Conservation (phyloP, 1,139 yeast genomes). For the Wickerhamiella pararugosa region DNA sequence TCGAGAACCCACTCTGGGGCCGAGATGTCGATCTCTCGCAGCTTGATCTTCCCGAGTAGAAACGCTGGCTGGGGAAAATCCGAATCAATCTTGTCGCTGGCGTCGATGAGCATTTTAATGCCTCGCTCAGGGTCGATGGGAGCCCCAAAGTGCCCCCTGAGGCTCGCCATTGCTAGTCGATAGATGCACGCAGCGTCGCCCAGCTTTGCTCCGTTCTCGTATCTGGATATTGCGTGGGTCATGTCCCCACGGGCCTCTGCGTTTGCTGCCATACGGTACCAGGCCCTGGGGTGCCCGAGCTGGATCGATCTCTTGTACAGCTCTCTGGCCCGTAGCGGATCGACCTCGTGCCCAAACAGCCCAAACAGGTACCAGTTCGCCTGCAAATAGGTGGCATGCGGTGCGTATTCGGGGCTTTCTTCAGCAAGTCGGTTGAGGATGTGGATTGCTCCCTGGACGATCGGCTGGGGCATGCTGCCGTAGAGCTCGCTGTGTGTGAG, state of each 20-base stretch:
- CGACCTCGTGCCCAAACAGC: slow-evolving; percentile 14
- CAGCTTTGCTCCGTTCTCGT: slow-evolving; percentile 22
- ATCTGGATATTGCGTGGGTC: slow-evolving; percentile 20
- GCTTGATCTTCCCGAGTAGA: slow-evolving; percentile 24
- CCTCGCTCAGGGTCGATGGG: slow-evolving; percentile 19
- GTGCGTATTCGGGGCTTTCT: neutral
- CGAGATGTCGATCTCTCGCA: slow-evolving; percentile 22
- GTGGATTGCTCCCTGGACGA: neutral
- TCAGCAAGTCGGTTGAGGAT: neutral
- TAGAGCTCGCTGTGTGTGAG: slow-evolving; percentile 4
- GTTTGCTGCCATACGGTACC: slow-evolving; percentile 25
- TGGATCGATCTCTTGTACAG: slow-evolving; percentile 21
- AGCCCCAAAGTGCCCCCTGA: slow-evolving; percentile 24
- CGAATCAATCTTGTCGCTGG: slow-evolving; percentile 23
- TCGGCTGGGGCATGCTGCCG: neutral
- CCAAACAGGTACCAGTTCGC: slow-evolving; percentile 24
- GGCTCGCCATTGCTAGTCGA: slow-evolving; percentile 25
- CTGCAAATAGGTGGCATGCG: slow-evolving; percentile 16
- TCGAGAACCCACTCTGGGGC: neutral
- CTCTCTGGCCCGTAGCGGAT: slow-evolving; percentile 18
- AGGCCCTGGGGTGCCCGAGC: slow-evolving; percentile 23
- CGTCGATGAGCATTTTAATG: slow-evolving; percentile 19
- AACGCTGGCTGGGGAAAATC: slow-evolving; percentile 29
- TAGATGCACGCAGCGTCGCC: slow-evolving; percentile 26
- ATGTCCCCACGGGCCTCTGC: slow-evolving; percentile 22